These are phyloP conservation scores for Hygrophorus russula DNA, from an alignment of 768 basidiomycete species.

Conservation along the genomic window DNA sequence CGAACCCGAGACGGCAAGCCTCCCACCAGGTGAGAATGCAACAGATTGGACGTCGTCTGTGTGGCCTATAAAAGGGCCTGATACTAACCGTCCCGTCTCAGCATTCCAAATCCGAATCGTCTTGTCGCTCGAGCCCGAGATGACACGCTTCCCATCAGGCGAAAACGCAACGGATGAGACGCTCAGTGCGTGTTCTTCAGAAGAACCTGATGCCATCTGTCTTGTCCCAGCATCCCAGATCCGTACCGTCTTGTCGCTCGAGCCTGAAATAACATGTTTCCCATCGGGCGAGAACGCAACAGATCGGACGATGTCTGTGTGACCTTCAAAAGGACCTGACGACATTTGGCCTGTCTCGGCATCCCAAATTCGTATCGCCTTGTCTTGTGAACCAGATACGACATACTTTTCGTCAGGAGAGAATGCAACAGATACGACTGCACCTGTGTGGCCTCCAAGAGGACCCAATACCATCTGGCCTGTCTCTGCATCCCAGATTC, in stretches of 20 bases:
- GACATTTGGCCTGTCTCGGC: slow-evolving; percentile 3
- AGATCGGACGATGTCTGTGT: slow-evolving; percentile 8
- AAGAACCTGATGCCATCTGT: not conserved
- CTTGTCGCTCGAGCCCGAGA: slow-evolving; percentile 1
- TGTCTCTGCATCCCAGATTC: slow-evolving; percentile 17
- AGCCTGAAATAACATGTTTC: slow-evolving; percentile 37
- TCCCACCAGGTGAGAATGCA: slow-evolving; percentile 17
- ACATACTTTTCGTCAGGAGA: slow-evolving; percentile 10
- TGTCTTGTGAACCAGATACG: slow-evolving; percentile 10
- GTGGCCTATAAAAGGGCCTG: slow-evolving; percentile 9
- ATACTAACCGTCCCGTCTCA: slow-evolving; percentile 4
- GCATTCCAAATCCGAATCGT: slow-evolving; percentile 6
- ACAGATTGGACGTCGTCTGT: slow-evolving; percentile 12
- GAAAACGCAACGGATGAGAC: slow-evolving; percentile 5
- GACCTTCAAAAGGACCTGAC: slow-evolving; percentile 4
- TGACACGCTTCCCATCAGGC: slow-evolving; percentile 4
- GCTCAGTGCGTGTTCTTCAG: not conserved
- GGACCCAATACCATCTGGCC: slow-evolving; percentile 6
- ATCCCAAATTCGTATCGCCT: slow-evolving; percentile 12
- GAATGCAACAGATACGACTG: slow-evolving; percentile 8
- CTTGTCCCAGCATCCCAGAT: slow-evolving; percentile 12
- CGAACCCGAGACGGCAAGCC: slow-evolving; percentile 13
- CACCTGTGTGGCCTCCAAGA: slow-evolving; percentile 6
- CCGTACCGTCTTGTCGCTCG: slow-evolving; percentile 38
- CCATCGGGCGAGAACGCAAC: slow-evolving; percentile 42